Percentiles rank a stretch among this genome's conserved stretches.
phyloP scores from a whole-genome alignment of 352 stramenopile species.

The Hyaloperonospora arabidopsidis region DNA sequence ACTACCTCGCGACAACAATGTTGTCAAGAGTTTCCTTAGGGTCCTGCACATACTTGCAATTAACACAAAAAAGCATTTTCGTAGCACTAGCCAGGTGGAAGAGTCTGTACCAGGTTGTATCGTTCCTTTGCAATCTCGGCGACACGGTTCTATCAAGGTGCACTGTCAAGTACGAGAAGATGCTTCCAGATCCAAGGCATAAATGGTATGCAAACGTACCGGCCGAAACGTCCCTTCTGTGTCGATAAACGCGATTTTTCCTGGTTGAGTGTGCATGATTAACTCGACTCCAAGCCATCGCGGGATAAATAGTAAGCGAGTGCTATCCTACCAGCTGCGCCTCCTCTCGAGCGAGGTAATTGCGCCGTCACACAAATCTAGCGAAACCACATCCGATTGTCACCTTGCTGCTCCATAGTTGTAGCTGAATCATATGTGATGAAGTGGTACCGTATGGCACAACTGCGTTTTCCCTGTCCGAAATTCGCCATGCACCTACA shows the following conservation, averaged over 20 bases:
- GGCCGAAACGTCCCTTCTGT: slow-evolving; percentile 91
- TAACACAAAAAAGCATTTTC: not conserved
- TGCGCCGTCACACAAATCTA: slow-evolving; percentile 78
- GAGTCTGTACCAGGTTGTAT: slow-evolving; percentile 51
- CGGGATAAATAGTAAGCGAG: too few relatives aligned
- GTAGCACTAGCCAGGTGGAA: not conserved
- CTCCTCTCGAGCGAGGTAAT: slow-evolving; percentile 74
- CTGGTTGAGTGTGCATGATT: slow-evolving; percentile 21
- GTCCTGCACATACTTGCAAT: slow-evolving; percentile 29
- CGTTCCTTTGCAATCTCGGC: slow-evolving; percentile 78
- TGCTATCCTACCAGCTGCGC: slow-evolving; percentile 50
- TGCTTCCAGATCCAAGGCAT: too few relatives aligned
- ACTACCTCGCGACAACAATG: slow-evolving; percentile 88
- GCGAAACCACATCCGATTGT: not conserved
- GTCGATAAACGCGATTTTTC: slow-evolving; percentile 85
- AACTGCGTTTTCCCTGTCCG: slow-evolving; percentile 93
- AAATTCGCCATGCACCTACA: slow-evolving; percentile 87
- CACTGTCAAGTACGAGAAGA: slow-evolving; percentile 2
- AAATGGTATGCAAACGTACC: slow-evolving; percentile 18
- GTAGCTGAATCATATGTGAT: not conserved
- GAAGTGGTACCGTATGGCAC: slow-evolving; percentile 75
- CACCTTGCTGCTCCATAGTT: not conserved
- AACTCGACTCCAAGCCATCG: not conserved
- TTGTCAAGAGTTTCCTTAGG: slow-evolving; percentile 89
- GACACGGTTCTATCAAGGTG: slow-evolving; percentile 48